Conservation (phyloP, 768 basidiomycete genomes). For the Coprinellus micaceus region DNA sequence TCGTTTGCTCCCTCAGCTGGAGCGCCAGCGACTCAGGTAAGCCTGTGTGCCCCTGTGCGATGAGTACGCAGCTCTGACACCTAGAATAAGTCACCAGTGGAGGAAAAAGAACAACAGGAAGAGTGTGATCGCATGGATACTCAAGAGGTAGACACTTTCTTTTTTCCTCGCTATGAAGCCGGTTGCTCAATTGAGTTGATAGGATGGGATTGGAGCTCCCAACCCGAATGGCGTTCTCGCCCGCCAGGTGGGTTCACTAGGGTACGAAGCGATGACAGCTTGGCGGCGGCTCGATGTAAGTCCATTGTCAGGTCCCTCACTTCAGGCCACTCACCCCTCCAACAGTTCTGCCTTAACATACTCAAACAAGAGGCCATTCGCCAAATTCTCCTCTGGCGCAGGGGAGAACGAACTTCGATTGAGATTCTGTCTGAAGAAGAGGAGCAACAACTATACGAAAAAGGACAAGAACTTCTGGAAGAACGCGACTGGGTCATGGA, state of each 20-base stretch:
- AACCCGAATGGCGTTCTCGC: constrained; percentile 4
- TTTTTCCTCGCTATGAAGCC: no score
- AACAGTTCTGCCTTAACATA: constrained; percentile 67
- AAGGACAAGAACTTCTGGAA: constrained; percentile 43
- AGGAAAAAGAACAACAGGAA: no score
- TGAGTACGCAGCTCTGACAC: not conserved
- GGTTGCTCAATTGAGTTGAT: no score
- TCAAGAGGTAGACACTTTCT: not conserved
- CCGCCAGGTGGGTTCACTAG: constrained; percentile 35
- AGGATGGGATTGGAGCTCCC: not conserved
- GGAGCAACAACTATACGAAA: constrained; percentile 51
- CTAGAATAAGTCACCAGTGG: constrained; percentile 10
- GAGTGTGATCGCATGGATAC: not conserved
- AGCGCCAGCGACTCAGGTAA: constrained; percentile 8
- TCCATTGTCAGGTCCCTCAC: not conserved
- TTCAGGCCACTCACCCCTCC: not conserved
- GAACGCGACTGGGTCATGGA: constrained; percentile 72
- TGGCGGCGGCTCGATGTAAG: not conserved
- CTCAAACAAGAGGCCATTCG: constrained; percentile 68
- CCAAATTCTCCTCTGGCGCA: constrained; percentile 73
- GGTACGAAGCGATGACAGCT: constrained; percentile 39
- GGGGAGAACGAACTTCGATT: constrained; percentile 49
- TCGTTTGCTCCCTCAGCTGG: constrained; percentile 13
- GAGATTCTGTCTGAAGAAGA: constrained; percentile 48
- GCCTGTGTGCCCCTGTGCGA: constrained; percentile 3